Conservation (phyloP, 176 grass and related monocot species). For the Oryza glaberrima region DNA sequence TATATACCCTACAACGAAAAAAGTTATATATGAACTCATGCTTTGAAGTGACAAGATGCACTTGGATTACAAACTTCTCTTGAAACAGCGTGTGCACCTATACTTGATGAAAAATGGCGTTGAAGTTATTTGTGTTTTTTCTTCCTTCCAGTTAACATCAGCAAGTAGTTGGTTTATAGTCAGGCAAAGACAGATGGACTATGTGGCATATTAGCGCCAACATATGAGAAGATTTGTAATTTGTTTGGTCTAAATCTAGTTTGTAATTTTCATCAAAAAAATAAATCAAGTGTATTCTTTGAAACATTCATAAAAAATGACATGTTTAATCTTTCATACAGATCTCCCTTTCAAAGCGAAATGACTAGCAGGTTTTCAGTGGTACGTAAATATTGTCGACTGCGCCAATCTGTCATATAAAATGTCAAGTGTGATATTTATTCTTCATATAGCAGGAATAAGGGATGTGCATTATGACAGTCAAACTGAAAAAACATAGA, state of each 20-base stretch:
- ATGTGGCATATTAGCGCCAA: neutral
- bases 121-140: neutral
- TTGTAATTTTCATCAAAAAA: neutral
- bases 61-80: neutral
- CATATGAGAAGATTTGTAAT: conserved; percentile 5
- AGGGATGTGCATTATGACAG: neutral
- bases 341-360: neutral
- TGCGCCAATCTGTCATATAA: neutral
- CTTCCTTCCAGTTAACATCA: conserved; percentile 19
- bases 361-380: neutral
- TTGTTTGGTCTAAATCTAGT: neutral
- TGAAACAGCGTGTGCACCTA: neutral
- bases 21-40: neutral
- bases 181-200: neutral
- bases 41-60: neutral
- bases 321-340: neutral
- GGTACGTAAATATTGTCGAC: neutral
- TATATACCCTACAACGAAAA: neutral
- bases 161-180: neutral
- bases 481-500: neutral
- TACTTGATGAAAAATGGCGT: neutral
- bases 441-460: neutral
- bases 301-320: conserved; percentile 1
- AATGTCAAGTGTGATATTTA: neutral
- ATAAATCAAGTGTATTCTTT: neutral